Evolutionary conservation across 805 yeast genomes (phyloP).

Genomic region (Wickerhamomyces ciferrii): DNA sequence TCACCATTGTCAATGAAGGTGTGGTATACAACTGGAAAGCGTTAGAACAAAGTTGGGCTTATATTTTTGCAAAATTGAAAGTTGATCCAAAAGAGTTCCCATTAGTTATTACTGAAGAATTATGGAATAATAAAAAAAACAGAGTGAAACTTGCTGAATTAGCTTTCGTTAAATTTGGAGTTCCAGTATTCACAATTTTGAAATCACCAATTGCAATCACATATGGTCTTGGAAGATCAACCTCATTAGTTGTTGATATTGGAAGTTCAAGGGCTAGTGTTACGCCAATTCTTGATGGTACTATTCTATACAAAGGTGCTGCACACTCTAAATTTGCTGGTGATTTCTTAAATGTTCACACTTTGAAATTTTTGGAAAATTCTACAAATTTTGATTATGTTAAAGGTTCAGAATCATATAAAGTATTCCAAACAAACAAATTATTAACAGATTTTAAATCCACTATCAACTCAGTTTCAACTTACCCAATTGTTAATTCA

Average conservation of each 20-base stretch:
- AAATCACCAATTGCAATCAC: conserved; percentile 75
- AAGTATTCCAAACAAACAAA: conserved; percentile 30
- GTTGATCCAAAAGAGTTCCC: conserved; percentile 60
- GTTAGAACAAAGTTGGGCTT: conserved; percentile 60
- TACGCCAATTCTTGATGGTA: conserved; percentile 76
- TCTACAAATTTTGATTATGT: conserved; percentile 20
- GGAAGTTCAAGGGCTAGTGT: conserved; percentile 68
- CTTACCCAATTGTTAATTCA: conserved; percentile 31
- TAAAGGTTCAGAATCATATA: conserved; percentile 30
- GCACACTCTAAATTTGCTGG: conserved; percentile 76
- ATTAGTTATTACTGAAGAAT: conserved; percentile 54
- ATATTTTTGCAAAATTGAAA: conserved; percentile 50
- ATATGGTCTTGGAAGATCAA: conserved; percentile 71
- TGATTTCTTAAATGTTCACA: conserved; percentile 69
- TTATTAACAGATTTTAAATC: conserved; percentile 46
- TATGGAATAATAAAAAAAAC: conserved; percentile 63
- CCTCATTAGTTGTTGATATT: conserved; percentile 75
- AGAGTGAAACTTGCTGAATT: conserved; percentile 56
- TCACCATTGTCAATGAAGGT: conserved; percentile 60
- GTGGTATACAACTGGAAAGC: conserved; percentile 70
- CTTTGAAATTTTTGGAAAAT: conserved; percentile 40
- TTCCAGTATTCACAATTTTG: conserved; percentile 72
- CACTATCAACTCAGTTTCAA: conserved; percentile 31
- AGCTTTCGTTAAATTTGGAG: conserved; percentile 69
- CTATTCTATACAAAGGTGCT: conserved; percentile 58